phyloP scores from a whole-genome alignment of 495 filamentous ascomycete species.

The Podospora anserina region DNA sequence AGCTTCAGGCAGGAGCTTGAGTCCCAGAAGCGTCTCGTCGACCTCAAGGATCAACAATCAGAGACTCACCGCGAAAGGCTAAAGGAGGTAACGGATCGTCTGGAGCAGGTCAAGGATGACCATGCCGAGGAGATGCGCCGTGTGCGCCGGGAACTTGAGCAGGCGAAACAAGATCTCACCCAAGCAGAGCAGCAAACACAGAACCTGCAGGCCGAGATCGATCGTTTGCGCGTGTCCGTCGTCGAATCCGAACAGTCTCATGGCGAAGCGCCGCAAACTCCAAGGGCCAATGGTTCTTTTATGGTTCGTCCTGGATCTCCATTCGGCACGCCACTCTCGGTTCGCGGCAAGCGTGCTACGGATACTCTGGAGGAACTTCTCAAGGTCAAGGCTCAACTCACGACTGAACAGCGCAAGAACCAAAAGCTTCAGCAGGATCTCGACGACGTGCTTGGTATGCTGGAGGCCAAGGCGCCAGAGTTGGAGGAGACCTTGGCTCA shows the following conservation, averaged over 20 bases:
- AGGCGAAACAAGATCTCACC: constrained; percentile 68
- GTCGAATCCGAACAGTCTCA: constrained; percentile 31
- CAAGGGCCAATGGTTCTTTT: constrained; percentile 53
- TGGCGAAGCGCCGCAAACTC: constrained; percentile 55
- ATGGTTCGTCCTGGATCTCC: constrained; percentile 45
- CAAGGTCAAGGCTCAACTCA: constrained; percentile 51
- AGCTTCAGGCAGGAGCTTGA: constrained; percentile 81
- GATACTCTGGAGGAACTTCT: constrained; percentile 53
- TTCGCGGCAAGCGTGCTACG: constrained; percentile 49
- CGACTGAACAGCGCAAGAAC: constrained; percentile 64
- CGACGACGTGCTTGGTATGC: constrained; percentile 69
- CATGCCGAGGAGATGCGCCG: constrained; percentile 76
- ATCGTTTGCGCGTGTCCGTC: constrained; percentile 53
- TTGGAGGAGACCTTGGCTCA: constrained; percentile 66
- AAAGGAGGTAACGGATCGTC: constrained; percentile 70
- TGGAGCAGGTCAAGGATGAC: constrained; percentile 78
- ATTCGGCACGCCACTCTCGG: constrained; percentile 52
- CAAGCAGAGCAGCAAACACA: constrained; percentile 64
- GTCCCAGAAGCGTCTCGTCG: constrained; percentile 70
- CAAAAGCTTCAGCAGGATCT: constrained; percentile 68
- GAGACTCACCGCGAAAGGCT: constrained; percentile 75
- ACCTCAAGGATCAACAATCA: constrained; percentile 79
- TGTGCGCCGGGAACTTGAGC: constrained; percentile 75
- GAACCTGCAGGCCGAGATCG: constrained; percentile 72
- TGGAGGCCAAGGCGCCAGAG: constrained; percentile 67